Evolutionary conservation across 2,329 filamentous ascomycete species (phyloP).

Genomic region (Ceratocystiopsis sp.): DNA sequence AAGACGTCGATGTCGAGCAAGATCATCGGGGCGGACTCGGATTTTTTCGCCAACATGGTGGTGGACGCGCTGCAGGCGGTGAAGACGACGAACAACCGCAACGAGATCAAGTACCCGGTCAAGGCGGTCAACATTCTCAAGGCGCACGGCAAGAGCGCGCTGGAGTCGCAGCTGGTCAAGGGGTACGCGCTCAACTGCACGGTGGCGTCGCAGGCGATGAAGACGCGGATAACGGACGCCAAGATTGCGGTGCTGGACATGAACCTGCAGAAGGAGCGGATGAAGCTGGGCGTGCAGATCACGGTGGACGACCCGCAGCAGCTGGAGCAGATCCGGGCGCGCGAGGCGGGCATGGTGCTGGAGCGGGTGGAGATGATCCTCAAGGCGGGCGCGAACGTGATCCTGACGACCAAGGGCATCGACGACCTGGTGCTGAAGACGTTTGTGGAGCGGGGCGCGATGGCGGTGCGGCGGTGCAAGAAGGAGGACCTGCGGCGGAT

Average conservation of each 20-base stretch:
- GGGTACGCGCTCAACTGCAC: conserved; percentile 98
- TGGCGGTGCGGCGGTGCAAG: conserved; percentile 92
- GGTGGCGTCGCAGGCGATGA: conserved; percentile 96
- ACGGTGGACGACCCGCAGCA: conserved; percentile 95
- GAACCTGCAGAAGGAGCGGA: conserved; percentile 96
- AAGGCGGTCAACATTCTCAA: conserved; percentile 99
- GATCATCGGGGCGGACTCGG: conserved; percentile 88
- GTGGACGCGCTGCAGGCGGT: conserved; percentile 93
- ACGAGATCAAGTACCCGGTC: conserved; percentile 90
- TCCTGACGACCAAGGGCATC: conserved; percentile 96
- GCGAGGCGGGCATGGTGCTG: conserved; percentile 82
- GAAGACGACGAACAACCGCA: conserved; percentile 79
- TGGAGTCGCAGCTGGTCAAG: conserved; percentile 79
- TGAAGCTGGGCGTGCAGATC: conserved; percentile 98
- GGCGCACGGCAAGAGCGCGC: conserved; percentile 83
- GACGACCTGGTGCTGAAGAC: conserved; percentile 90
- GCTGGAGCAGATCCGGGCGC: conserved; percentile 87
- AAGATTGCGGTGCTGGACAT: conserved; percentile 97
- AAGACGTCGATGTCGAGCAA: conserved; percentile 99
- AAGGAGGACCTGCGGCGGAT: conserved; percentile 96
- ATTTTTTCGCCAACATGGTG: conserved; percentile 95
- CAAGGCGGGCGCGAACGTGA: conserved; percentile 89
- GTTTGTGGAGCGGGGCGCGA: conserved; percentile 86
- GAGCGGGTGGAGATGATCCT: conserved; percentile 95
- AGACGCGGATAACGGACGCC: conserved; percentile 75